Evolutionary conservation across 1,284 basidiomycete genomes (phyloP).

Genomic region (Clitocybe nebularis): DNA sequence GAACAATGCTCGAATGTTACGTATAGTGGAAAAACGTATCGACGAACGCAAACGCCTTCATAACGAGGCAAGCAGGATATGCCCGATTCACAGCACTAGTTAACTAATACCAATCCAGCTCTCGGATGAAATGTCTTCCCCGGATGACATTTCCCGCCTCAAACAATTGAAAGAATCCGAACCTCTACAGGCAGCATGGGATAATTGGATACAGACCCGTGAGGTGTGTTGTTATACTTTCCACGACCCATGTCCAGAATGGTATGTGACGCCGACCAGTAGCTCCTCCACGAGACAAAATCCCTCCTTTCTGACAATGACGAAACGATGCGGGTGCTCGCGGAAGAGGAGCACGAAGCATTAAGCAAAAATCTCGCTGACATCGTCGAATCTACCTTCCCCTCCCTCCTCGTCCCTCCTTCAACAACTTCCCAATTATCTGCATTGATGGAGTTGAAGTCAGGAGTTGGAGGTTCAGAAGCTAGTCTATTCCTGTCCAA

Average conservation of each 20-base stretch:
- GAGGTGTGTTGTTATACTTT: constrained; percentile 10
- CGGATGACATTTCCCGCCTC: constrained; percentile 26
- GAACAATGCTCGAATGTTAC: constrained; percentile 33
- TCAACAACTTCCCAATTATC: constrained; percentile 65
- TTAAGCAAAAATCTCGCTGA: constrained; percentile 48
- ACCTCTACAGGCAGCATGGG: constrained; percentile 26
- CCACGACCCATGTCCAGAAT: not conserved
- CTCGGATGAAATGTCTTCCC: constrained; percentile 29
- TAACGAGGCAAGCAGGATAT: constrained; percentile 25
- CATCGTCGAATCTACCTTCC: constrained; percentile 56
- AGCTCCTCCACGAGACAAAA: constrained; percentile 65
- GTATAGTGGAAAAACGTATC: constrained; percentile 37
- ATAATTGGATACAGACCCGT: constrained; percentile 20
- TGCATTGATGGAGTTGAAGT: constrained; percentile 86
- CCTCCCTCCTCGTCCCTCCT: constrained; percentile 68
- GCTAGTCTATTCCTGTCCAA: constrained; percentile 81
- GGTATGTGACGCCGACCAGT: constrained; percentile 25
- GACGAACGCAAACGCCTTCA: constrained; percentile 33
- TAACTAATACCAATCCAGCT: constrained; percentile 20
- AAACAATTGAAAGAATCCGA: constrained; percentile 33
- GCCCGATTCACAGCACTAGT: not conserved
- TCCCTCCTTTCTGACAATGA: constrained; percentile 75
- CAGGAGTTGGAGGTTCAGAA: constrained; percentile 92
- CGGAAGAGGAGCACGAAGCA: constrained; percentile 61
- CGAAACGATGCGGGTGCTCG: constrained; percentile 71